Evolutionary conservation across 805 yeast genomes (phyloP).

Genomic region (Ogataea pini): DNA sequence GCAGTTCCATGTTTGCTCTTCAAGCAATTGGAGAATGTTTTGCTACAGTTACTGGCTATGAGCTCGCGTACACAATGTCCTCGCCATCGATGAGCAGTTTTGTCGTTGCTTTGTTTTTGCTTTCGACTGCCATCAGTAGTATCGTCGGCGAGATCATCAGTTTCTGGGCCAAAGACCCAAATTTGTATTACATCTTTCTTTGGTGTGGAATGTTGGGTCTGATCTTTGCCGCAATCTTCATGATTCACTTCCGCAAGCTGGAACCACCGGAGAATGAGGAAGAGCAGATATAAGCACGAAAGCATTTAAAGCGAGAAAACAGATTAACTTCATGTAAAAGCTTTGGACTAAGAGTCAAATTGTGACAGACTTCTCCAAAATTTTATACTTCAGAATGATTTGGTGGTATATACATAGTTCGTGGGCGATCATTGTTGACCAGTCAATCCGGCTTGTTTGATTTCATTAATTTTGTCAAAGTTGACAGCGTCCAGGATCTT

Average conservation of each 20-base stretch:
- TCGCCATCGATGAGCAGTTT: slow-evolving; percentile 53
- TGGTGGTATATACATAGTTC: slow-evolving; percentile 3
- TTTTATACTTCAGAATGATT: background rate
- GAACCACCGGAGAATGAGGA: slow-evolving; percentile 7
- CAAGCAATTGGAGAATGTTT: slow-evolving; percentile 56
- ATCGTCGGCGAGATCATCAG: slow-evolving; percentile 44
- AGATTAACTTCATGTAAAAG: background rate
- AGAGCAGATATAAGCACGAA: background rate
- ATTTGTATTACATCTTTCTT: slow-evolving; percentile 39
- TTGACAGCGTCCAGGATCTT: slow-evolving; percentile 78
- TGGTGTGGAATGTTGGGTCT: slow-evolving; percentile 38
- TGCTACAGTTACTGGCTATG: slow-evolving; percentile 52
- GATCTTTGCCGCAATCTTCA: slow-evolving; percentile 28
- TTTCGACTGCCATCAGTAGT: slow-evolving; percentile 47
- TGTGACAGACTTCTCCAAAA: background rate
- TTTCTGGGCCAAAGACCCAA: slow-evolving; percentile 42
- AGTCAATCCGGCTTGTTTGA: slow-evolving; percentile 37
- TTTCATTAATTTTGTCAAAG: slow-evolving; percentile 58
- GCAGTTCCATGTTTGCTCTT: slow-evolving; percentile 37
- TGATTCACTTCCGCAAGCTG: slow-evolving; percentile 19
- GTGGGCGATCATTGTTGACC: slow-evolving; percentile 9
- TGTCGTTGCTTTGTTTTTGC: slow-evolving; percentile 43
- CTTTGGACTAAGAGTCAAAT: background rate
- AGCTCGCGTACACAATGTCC: slow-evolving; percentile 53
- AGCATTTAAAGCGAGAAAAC: background rate